These are phyloP conservation scores for Monosporozyma aquatica DNA, from an alignment of 805 yeast species.

Conservation along the genomic window DNA sequence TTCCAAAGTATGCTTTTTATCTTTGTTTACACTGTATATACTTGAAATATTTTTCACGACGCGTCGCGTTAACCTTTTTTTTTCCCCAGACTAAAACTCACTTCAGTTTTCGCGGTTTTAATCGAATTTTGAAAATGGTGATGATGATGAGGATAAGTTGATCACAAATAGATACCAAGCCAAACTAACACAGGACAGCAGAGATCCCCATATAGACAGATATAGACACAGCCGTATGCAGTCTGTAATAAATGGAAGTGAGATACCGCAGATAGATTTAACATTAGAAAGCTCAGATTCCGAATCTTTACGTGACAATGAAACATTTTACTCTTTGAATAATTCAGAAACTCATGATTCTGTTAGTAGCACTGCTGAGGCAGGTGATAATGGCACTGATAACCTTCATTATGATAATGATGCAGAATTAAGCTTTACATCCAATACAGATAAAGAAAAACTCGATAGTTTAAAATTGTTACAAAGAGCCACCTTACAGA, in stretches of 20 bases:
- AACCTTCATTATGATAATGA: not conserved
- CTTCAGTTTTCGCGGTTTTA: too few relatives aligned
- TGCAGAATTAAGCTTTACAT: not conserved
- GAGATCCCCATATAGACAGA: too few relatives aligned
- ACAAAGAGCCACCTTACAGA: not conserved
- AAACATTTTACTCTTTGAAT: not conserved
- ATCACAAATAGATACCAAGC: not conserved
- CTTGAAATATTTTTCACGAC: not conserved
- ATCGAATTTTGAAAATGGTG: not conserved
- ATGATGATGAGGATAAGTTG: not conserved
- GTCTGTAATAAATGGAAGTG: not conserved
- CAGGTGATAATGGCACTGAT: not conserved
- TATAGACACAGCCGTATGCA: not conserved
- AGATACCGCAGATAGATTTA: conserved; percentile 12
- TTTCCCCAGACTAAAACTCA: too few relatives aligned
- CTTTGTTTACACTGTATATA: too few relatives aligned
- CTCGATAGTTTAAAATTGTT: conserved; percentile 1
- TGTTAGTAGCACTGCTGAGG: not conserved
- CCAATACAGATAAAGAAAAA: conserved; percentile 3
- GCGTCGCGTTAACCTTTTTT: not conserved
- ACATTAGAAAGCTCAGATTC: conserved; percentile 11
- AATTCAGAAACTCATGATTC: too few relatives aligned
- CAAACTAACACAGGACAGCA: not conserved
- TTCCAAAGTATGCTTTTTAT: too few relatives aligned
- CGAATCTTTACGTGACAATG: not conserved